phyloP scores from a whole-genome alignment of 2,329 filamentous ascomycete genomes.

The Fusarium compactum region DNA sequence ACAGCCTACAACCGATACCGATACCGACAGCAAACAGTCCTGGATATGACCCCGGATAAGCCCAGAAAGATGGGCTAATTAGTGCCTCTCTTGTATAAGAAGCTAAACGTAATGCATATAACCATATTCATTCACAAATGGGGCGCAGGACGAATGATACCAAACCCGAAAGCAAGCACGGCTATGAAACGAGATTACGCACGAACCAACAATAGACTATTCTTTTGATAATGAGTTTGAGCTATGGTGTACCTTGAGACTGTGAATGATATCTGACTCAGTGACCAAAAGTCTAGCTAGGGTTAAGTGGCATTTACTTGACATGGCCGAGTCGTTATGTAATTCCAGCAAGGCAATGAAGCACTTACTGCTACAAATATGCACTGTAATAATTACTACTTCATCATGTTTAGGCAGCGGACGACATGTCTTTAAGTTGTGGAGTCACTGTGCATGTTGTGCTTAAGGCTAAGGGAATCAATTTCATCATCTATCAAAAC shows the following conservation, averaged over 20 bases:
- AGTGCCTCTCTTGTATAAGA: slow-evolving; percentile 19
- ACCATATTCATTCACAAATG: slow-evolving; percentile 1
- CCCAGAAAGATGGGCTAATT: not conserved
- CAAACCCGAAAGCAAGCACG: slow-evolving; percentile 41
- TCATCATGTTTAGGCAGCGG: no score
- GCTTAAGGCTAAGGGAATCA: slow-evolving; percentile 46
- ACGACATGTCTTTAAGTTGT: not conserved
- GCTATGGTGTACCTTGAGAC: not conserved
- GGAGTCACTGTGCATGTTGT: not conserved
- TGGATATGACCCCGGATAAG: not conserved
- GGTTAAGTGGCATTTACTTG: not conserved
- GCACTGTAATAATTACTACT: not conserved
- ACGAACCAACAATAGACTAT: slow-evolving; percentile 38
- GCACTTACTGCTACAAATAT: not conserved
- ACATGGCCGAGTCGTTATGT: not conserved
- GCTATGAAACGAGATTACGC: slow-evolving; percentile 30
- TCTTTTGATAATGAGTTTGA: slow-evolving; percentile 4
- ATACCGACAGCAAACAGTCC: not conserved
- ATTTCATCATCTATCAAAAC: slow-evolving; percentile 51
- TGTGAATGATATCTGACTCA: not conserved
- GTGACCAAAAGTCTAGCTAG: not conserved
- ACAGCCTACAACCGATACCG: not conserved
- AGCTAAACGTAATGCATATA: slow-evolving; percentile 14
- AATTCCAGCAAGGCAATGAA: not conserved
- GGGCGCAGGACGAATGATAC: slow-evolving; percentile 34